Evolutionary conservation across 2,329 filamentous ascomycete species (phyloP).

Genomic region (Exophiala dermatitidis): DNA sequence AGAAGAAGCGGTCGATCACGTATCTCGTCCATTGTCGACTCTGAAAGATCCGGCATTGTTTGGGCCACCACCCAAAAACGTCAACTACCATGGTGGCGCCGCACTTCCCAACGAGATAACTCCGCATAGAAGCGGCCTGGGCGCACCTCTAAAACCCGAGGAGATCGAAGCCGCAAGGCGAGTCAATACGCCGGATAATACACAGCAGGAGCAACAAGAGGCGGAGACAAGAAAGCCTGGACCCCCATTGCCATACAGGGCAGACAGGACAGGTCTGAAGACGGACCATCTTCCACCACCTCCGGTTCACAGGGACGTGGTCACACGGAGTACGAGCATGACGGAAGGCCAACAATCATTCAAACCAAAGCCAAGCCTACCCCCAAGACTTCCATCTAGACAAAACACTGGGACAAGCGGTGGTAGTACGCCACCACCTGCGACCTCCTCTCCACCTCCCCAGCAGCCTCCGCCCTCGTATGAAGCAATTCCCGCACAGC

Average conservation of each 20-base stretch:
- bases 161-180: slow-evolving; percentile 33
- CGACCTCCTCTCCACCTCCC: slow-evolving; percentile 30
- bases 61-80: slow-evolving; percentile 69
- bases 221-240: slow-evolving; percentile 36
- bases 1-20: slow-evolving; percentile 38
- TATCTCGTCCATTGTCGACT: slow-evolving; percentile 57
- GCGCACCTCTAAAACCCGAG: slow-evolving; percentile 37
- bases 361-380: slow-evolving; percentile 49
- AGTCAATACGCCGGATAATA: slow-evolving; percentile 28
- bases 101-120: slow-evolving; percentile 42
- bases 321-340: slow-evolving; percentile 26
- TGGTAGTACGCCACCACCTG: slow-evolving; percentile 35
- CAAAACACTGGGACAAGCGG: slow-evolving; percentile 42
- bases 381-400: slow-evolving; percentile 66
- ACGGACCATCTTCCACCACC: slow-evolving; percentile 65
- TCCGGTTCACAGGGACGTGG: slow-evolving; percentile 46
- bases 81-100: slow-evolving; percentile 43
- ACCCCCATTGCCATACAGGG: slow-evolving; percentile 59
- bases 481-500: slow-evolving; percentile 17
- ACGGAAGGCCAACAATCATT: slow-evolving; percentile 25
- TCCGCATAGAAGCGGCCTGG: slow-evolving; percentile 38
- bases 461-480: slow-evolving; percentile 21
- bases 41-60: slow-evolving; percentile 72
- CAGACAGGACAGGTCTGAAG: slow-evolving; percentile 63
- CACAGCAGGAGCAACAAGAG: slow-evolving; percentile 25